Conservation (phyloP, 352 stramenopile genomes). For the Phytophthora cactorum region DNA sequence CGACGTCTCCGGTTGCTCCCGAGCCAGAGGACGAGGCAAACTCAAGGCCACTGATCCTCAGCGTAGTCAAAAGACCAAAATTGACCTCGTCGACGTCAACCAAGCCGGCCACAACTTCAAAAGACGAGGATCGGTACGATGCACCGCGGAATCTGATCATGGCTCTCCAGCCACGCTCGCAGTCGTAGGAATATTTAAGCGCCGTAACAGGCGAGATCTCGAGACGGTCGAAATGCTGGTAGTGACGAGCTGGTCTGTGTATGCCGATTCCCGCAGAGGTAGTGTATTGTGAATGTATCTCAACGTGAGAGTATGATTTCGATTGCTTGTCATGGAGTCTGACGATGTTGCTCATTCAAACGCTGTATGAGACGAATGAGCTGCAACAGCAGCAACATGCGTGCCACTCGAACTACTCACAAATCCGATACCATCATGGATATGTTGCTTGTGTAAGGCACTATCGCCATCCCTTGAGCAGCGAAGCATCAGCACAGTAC, state of each 20-base stretch:
- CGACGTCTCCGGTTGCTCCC: conserved; percentile 18
- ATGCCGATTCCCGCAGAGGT: background rate
- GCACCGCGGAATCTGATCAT: conserved; percentile 36
- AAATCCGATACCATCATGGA: too few relatives aligned
- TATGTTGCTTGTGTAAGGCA: too few relatives aligned
- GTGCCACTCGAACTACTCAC: too few relatives aligned
- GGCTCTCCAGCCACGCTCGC: conserved; percentile 28
- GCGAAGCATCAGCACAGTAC: too few relatives aligned
- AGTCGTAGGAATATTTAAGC: conserved; percentile 40
- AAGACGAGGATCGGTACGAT: conserved; percentile 34
- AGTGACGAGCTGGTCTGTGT: background rate
- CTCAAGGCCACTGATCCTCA: conserved; percentile 16
- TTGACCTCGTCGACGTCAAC: background rate
- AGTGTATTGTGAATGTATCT: conserved; percentile 7
- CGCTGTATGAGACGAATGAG: too few relatives aligned
- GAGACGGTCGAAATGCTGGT: background rate
- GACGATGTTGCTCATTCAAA: too few relatives aligned
- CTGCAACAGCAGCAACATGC: too few relatives aligned
- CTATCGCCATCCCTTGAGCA: too few relatives aligned
- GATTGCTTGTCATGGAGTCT: background rate
- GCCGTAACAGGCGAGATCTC: conserved; percentile 4
- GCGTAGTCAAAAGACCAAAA: conserved; percentile 9
- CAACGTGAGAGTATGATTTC: background rate
- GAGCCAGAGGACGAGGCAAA: conserved; percentile 26
- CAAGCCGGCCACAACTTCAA: conserved; percentile 1